Evolutionary conservation across 768 basidiomycete genomes (phyloP), one percentile per base, ranked within the genome.

Genomic region (Russula dissimulans): DNA sequence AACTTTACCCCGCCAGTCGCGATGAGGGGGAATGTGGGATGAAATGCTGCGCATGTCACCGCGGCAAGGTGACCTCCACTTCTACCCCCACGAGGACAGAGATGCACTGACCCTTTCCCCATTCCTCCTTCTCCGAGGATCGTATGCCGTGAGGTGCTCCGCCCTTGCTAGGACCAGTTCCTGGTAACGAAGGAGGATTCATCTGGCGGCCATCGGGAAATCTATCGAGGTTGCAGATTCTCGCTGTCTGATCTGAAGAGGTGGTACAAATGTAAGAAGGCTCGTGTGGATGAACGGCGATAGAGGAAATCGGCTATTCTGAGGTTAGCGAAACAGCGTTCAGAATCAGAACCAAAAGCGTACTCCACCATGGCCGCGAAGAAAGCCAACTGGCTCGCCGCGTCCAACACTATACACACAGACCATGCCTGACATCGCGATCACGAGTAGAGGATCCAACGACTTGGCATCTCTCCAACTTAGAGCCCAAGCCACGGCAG

Each of bases 1-100:
- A 6, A 73, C 83, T 36, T 60, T 69, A 90, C 89, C 22, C 89
- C 89, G 66, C 87, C 86, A 15, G 89, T 91, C 10, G 87, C 88
- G 54, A 91, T 76, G 15, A 91, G 65, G 4, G 87, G 86, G 54
- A 78, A 71, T 10, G 71, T 71, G 0, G 81, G 77, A 68, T 91
- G 86, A 71, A 91, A 91, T 31, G 83, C 81, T 22, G 87, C 85
- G 52, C 77, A 77, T 1, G 87, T 70, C 17, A 91, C 86, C 41
- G 86, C 83, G 55, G 81, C 87, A 55, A 78, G 70, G 68, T 91
- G 89, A 0, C 89, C 89, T 5, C 86, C 89, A 36, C 87, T 84
- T 57, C 82, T 77, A 4, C 85, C 84, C 4, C 89, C 61, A 81
- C 79, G 15, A 91, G 73, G 15, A 91, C 77, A 11, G 78, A 73